These are phyloP conservation scores for Phytophthora foliorum DNA, from an alignment of 352 stramenopile species.

Conservation along the genomic window DNA sequence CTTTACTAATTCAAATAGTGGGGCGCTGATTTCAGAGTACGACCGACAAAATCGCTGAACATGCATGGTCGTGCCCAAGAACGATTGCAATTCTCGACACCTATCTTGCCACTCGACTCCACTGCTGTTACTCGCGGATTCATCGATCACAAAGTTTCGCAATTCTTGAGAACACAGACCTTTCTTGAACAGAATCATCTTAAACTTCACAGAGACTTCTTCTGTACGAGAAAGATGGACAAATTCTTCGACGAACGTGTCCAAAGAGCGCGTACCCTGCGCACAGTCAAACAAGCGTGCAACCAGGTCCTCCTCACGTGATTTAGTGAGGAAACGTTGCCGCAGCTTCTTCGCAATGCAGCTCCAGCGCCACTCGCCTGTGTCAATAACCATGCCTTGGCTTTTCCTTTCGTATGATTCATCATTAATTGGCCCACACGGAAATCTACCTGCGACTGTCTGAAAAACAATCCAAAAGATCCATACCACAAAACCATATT, in stretches of 20 bases:
- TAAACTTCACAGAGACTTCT: conserved; percentile 16
- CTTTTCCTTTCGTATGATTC: conserved; percentile 10
- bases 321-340: conserved; percentile 9
- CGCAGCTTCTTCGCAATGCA: conserved; percentile 9
- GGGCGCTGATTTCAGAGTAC: no score
- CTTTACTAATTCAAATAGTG: no score
- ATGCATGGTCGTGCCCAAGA: no score
- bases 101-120: no score
- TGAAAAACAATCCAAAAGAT: conserved; percentile 6
- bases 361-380: conserved; percentile 6
- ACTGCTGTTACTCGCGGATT: no score
- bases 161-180: conserved; percentile 3
- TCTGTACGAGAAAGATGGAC: not conserved
- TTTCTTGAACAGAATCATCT: conserved; percentile 26
- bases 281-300: conserved; percentile 17
- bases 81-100: no score
- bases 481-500: conserved; percentile 18
- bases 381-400: conserved; percentile 12
- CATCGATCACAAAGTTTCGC: no score
- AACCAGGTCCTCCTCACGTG: conserved; percentile 3
- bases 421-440: conserved; percentile 14
- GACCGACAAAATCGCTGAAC: no score
- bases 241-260: not conserved
- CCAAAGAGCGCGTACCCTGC: conserved; percentile 1
- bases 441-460: not conserved